Conservation (phyloP, 805 yeast genomes). For the Myxozyma udenii region DNA sequence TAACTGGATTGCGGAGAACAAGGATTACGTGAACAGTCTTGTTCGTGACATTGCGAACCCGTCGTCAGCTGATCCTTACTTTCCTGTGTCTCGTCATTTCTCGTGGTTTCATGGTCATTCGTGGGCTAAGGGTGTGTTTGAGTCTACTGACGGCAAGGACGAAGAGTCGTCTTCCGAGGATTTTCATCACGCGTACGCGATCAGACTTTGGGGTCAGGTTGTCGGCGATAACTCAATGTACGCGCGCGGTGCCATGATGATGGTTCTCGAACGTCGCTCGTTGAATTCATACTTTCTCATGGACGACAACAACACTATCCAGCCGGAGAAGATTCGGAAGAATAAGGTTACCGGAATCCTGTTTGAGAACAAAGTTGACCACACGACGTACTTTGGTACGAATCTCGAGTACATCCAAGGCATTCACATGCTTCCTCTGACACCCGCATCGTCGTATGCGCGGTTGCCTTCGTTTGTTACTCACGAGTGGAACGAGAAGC, state of each 20-base stretch:
- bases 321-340: slow-evolving; percentile 50
- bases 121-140: slow-evolving; percentile 68
- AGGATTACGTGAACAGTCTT: slow-evolving; percentile 58
- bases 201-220: slow-evolving; percentile 66
- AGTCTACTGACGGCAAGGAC: slow-evolving; percentile 64
- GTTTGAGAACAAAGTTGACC: slow-evolving; percentile 69
- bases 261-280: slow-evolving; percentile 54
- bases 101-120: slow-evolving; percentile 75
- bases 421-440: slow-evolving; percentile 72
- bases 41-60: slow-evolving; percentile 71
- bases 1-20: slow-evolving; percentile 48
- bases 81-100: slow-evolving; percentile 64
- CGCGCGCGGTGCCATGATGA: slow-evolving; percentile 55
- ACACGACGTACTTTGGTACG: slow-evolving; percentile 68
- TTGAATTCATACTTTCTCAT: slow-evolving; percentile 57
- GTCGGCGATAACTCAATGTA: slow-evolving; percentile 53
- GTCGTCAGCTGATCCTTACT: slow-evolving; percentile 48
- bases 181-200: slow-evolving; percentile 63
- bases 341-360: slow-evolving; percentile 67
- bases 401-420: slow-evolving; percentile 67
- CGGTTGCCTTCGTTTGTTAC: slow-evolving; percentile 51
- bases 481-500: slow-evolving; percentile 57
- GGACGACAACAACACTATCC: slow-evolving; percentile 46
- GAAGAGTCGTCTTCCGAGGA: slow-evolving; percentile 73
- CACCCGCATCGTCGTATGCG: slow-evolving; percentile 58